These are phyloP conservation scores for Aspergillus novoparasiticus DNA, from an alignment of 2,329 filamentous ascomycete species.

Conservation along the genomic window DNA sequence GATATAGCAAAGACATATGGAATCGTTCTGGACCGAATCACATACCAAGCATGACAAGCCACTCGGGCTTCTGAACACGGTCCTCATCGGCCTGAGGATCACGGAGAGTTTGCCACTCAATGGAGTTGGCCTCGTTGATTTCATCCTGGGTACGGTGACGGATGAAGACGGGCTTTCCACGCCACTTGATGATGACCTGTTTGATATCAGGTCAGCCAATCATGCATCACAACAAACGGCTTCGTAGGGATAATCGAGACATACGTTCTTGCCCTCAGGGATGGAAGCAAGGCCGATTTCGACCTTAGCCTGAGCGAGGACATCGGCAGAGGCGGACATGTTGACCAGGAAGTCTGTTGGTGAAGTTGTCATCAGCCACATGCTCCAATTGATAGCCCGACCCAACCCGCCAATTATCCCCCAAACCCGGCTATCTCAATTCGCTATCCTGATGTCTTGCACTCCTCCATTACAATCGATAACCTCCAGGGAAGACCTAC, in stretches of 20 bases:
- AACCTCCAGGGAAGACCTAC: conserved; percentile 58
- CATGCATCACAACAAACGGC: background rate
- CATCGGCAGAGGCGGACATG: conserved; percentile 98
- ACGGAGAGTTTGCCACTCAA: conserved; percentile 79
- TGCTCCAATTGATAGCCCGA: background rate
- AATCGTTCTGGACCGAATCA: conserved; percentile 8
- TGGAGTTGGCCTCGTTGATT: conserved; percentile 91
- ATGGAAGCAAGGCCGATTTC: conserved; percentile 92
- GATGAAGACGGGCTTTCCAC: conserved; percentile 99
- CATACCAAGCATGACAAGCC: conserved; percentile 96
- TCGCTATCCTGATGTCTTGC: background rate
- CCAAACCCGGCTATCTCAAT: background rate
- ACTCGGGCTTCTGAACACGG: conserved; percentile 97
- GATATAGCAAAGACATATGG: background rate
- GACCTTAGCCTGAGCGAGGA: conserved; percentile 98
- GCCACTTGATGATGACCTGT: conserved; percentile 99
- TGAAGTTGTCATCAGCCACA: conserved; percentile 15
- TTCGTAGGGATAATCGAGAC: conserved; percentile 37
- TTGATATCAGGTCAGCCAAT: conserved; percentile 13
- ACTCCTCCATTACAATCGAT: conserved; percentile 8
- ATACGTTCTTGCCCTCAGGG: conserved; percentile 98
- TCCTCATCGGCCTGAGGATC: conserved; percentile 90
- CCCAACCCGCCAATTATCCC: background rate
- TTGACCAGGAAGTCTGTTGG: conserved; percentile 94
- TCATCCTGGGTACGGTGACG: conserved; percentile 92